Conservation (phyloP, 1,284 basidiomycete genomes). For the Moniliophthora roreri region DNA sequence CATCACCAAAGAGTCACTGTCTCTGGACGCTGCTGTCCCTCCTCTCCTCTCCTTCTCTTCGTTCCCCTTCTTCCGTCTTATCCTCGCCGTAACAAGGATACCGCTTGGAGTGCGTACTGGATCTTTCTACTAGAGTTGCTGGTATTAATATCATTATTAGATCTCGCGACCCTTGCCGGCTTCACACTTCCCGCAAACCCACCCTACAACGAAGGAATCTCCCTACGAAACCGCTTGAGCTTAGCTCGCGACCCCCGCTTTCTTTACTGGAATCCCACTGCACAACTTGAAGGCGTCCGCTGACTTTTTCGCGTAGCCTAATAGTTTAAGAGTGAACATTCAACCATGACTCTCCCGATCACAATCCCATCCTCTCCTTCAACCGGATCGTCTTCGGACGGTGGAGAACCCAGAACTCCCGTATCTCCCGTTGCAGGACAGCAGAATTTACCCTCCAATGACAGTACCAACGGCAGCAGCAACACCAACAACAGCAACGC, state of each 20-base stretch:
- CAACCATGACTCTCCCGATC: slow-evolving; percentile 45
- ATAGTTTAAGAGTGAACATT: background rate
- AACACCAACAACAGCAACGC: background rate
- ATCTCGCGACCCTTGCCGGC: slow-evolving; percentile 96
- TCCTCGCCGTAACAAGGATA: slow-evolving; percentile 75
- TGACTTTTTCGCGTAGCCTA: slow-evolving; percentile 8
- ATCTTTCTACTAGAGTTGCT: slow-evolving; percentile 2
- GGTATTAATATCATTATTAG: slow-evolving; percentile 36
- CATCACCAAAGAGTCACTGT: too few relatives aligned
- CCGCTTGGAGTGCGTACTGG: slow-evolving; percentile 65
- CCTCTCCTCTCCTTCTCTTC: background rate
- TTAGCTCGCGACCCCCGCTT: slow-evolving; percentile 50
- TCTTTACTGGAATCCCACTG: slow-evolving; percentile 18
- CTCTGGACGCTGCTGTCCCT: too few relatives aligned
- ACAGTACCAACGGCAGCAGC: background rate
- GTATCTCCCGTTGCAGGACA: slow-evolving; percentile 2
- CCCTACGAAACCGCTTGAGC: slow-evolving; percentile 64
- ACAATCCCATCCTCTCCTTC: slow-evolving; percentile 24
- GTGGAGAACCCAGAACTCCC: slow-evolving; percentile 8
- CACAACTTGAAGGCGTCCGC: slow-evolving; percentile 11
- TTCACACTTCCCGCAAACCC: slow-evolving; percentile 48
- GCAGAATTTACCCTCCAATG: background rate
- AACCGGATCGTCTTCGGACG: slow-evolving; percentile 8
- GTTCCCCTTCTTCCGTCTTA: background rate
- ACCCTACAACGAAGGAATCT: slow-evolving; percentile 12